phyloP scores from a whole-genome alignment of 2,329 filamentous ascomycete genomes.

The Phialophora verrucosa region DNA sequence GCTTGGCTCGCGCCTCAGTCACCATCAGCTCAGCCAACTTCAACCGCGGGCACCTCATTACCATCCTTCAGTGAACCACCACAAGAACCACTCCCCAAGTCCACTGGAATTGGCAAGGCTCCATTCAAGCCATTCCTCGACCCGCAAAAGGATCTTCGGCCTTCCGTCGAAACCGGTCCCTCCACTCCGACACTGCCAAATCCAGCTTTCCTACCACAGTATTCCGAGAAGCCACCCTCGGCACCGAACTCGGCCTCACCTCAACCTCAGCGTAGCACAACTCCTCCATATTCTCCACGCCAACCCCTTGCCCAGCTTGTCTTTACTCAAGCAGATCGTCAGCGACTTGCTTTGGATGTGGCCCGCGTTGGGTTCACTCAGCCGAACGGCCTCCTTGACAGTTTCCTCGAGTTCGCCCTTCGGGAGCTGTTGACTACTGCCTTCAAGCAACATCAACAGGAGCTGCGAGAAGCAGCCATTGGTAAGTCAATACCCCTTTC shows the following conservation, averaged over 20 bases:
- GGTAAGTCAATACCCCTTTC: conserved; percentile 22
- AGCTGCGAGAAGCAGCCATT: conserved; percentile 28
- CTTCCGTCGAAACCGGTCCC: neutral
- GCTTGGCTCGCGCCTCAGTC: neutral
- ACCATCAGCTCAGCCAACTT: conserved; percentile 7
- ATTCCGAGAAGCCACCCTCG: neutral
- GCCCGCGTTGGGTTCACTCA: conserved; percentile 31
- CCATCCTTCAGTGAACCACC: neutral
- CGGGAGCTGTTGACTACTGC: conserved; percentile 29
- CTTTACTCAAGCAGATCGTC: conserved; percentile 20
- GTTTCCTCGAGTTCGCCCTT: conserved; percentile 35
- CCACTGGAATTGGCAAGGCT: neutral
- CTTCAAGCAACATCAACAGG: conserved; percentile 29
- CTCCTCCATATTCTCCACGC: conserved; percentile 24
- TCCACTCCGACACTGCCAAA: neutral
- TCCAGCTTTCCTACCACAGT: neutral
- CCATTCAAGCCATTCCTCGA: neutral
- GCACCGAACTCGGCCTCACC: neutral
- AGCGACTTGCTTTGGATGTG: conserved; percentile 23
- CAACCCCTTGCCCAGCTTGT: conserved; percentile 13
- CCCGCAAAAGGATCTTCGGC: neutral
- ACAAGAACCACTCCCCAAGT: neutral
- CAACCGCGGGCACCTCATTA: neutral
- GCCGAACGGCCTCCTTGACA: conserved; percentile 32
- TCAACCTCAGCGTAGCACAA: conserved; percentile 21